Percentiles rank a stretch among this genome's conserved stretches.
Conservation (phyloP, 805 yeast genomes). For the Candida broadrunensis region DNA sequence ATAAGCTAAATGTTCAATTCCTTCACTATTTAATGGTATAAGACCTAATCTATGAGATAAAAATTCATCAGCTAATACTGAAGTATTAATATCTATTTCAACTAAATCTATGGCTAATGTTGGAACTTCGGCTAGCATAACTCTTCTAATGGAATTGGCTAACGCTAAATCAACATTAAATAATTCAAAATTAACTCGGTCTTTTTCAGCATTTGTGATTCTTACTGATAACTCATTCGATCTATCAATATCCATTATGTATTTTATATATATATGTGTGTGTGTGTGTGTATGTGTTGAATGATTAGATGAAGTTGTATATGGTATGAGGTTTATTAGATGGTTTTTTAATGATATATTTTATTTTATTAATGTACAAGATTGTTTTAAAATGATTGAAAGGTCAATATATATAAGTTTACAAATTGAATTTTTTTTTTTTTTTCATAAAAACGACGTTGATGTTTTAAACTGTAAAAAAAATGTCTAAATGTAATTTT, state of each 20-base stretch:
- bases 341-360: too few species aligned
- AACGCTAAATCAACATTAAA: slow-evolving; percentile 84
- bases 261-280: background rate
- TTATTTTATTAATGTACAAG: too few species aligned
- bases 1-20: slow-evolving; percentile 79
- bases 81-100: slow-evolving; percentile 87
- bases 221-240: slow-evolving; percentile 72
- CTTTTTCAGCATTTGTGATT: slow-evolving; percentile 80
- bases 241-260: slow-evolving; percentile 20
- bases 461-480: too few species aligned
- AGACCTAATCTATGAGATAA: slow-evolving; percentile 92
- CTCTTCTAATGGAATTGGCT: slow-evolving; percentile 89
- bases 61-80: slow-evolving; percentile 96
- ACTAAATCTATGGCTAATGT: slow-evolving; percentile 95
- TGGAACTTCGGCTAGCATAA: slow-evolving; percentile 94
- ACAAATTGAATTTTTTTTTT: too few species aligned
- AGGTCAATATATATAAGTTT: too few species aligned
- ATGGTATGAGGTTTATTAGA: background rate
- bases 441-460: too few species aligned
- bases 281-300: background rate
- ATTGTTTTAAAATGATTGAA: too few species aligned
- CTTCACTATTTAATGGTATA: slow-evolving; percentile 81
- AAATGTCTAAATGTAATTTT: too few species aligned
- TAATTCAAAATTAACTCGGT: slow-evolving; percentile 86
- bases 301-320: background rate